Base-by-base conservation (phyloP, 140 eudicot species). In the Senecio squalidus region DNA sequence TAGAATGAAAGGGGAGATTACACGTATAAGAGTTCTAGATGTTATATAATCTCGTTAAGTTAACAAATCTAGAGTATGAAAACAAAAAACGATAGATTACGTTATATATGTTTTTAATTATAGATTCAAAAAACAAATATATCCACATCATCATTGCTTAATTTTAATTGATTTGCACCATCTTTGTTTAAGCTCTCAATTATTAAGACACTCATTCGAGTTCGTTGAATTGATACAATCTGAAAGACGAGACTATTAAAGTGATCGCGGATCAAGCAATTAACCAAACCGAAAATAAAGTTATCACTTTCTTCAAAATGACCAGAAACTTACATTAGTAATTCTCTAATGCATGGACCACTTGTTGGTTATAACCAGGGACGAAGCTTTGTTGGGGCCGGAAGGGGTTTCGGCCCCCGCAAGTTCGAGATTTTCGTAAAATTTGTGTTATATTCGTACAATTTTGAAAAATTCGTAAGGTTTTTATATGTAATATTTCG, bases 1-100 rank as follows among this genome's bases (percentile, higher is more conserved):
- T 24, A 30, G 13, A 53, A 21, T 18, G 18, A 52, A 27, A 49
- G 48, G 60, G 41, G 59, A 52, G 72, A 54, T 34, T 36, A 53
- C 72, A 66, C 70, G 70, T 65, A 65, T 33, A 20, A 39, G 59
- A 16, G 11, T 36, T 39, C 69, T 62, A 48, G 58, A 46, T 62
- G 58, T n/a, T 20, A 15, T 17, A 45, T 49, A 22, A 49, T 50
- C 33, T 10, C 45, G n/a, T n/a, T n/a, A n/a, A n/a, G n/a, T n/a
- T n/a, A n/a, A n/a, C n/a, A n/a, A n/a, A n/a, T n/a, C n/a, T 58
- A 36, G 22, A 58, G 21, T 58, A 58, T 38, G 3, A 45, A 45
- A 40, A 17, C 14, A 31, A 56, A 27, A 56, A 31, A 43, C 22
- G 17, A 57, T 17, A 57, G 33, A 14, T 33, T 26, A 57, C 24